Base-by-base conservation (phyloP, 2,329 filamentous ascomycete species). In the Calonectria pauciramosa region DNA sequence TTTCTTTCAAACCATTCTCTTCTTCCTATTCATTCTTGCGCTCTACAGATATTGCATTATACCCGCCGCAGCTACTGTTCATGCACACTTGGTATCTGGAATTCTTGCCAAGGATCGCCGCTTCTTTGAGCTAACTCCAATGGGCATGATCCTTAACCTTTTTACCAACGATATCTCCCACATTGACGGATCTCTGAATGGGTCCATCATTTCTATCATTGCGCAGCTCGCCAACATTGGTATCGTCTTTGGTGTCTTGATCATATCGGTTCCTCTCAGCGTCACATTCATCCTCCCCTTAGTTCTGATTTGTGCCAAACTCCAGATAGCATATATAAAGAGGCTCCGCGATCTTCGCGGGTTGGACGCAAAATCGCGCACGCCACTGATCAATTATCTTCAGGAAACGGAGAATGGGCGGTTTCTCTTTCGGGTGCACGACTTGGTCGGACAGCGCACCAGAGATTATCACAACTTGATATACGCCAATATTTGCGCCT, bases 151-250 rank as follows among this genome's bases (percentile, higher is more conserved):
- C 56, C 47, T 68, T 2, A 68, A 68, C 47, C 65, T 52, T 16
- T 68, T 68, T n/a, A 68, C 65, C 23, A 68, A 68, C 16, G 65
- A 68, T 14, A 56, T 68, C 3, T 36, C 47, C 6, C 30, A 23
- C 5, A 44, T 68, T 38, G 65, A 68, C 44, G 49, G 11, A 11
- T 44, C 65, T 13, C 47, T 68, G 8, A 68, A 54, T 5, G n/a
- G 26, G 8, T 36, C 47, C 0, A 52, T 68, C 8, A n/a, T 47
- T 34, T 36, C 47, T 9, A 38, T 54, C 2, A 41, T 54, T 56
- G 32, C 47, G 26, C 49, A 32, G 16, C 51, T 32, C 20, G 44
- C 14, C 26, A 54, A 54, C 28, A 54, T 54, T 13, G 14, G 28
- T 7, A 28, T 54, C 14, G 51, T 47, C 3, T 68, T 47, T 30